phyloP scores from a whole-genome alignment of 2,329 filamentous ascomycete genomes.

The Colletotrichum cuscutae region DNA sequence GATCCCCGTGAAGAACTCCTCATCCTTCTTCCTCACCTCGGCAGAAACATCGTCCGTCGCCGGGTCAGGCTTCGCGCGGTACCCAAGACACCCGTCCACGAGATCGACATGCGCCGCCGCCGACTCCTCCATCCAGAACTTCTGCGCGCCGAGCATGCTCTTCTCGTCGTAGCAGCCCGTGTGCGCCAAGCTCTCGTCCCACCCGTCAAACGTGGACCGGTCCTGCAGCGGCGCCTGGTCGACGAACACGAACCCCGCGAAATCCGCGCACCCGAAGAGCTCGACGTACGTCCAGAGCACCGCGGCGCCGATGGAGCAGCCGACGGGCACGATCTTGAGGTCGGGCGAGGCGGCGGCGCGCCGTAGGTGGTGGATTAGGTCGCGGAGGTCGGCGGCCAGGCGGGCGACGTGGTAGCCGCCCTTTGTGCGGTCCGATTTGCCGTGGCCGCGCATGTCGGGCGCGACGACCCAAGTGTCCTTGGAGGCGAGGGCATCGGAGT shows the following conservation, averaged over 20 bases:
- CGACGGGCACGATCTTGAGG: conserved; percentile 45
- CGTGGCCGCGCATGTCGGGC: conserved; percentile 52
- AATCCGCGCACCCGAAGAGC: conserved; percentile 46
- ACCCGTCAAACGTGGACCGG: conserved; percentile 43
- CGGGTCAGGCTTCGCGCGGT: conserved; percentile 41
- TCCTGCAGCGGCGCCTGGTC: conserved; percentile 55
- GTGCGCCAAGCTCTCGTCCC: conserved; percentile 46
- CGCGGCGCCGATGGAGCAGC: conserved; percentile 53
- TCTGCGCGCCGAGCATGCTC: conserved; percentile 46
- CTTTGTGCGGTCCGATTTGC: conserved; percentile 42
- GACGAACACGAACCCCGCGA: conserved; percentile 49
- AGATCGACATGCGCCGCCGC: conserved; percentile 43
- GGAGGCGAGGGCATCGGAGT: conserved; percentile 41
- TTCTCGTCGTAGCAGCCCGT: conserved; percentile 50
- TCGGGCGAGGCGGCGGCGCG: neutral
- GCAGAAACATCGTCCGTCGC: conserved; percentile 38
- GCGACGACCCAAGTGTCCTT: conserved; percentile 48
- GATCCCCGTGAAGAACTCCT: conserved; percentile 48
- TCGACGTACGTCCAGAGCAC: conserved; percentile 53
- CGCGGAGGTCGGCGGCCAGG: conserved; percentile 48
- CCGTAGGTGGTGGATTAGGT: conserved; percentile 43
- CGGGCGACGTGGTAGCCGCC: conserved; percentile 54
- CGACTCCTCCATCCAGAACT: conserved; percentile 38
- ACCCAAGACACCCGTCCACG: conserved; percentile 49
- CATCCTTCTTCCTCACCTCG: conserved; percentile 41